Base-by-base conservation (phyloP, 352 stramenopile species). In the Stramenopiles sp. region DNA sequence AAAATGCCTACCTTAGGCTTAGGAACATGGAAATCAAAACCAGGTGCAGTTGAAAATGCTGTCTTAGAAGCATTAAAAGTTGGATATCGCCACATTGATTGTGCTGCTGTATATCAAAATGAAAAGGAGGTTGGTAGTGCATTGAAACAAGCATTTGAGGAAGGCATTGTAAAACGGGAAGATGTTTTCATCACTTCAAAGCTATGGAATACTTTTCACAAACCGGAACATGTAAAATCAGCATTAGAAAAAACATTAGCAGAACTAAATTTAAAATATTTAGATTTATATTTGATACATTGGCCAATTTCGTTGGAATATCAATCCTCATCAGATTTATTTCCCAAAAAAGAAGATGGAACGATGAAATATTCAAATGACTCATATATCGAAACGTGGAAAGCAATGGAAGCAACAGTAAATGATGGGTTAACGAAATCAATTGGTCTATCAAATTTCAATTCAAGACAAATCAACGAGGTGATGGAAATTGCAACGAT, bases 201-300 rank as follows among this genome's bases (percentile, higher is more conserved):
- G 78, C 76, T 83, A 6, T 86, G 74, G 88, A 78, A 63, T 1
- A 82, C 84, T 1, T 85, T 90, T 81, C 87, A 90, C 82, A 74
- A 80, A 13, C 83, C 83, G 7, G 83, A 90, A 78, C 82, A 93
- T 80, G 88, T 93, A 20, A 79, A 88, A 73, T 80, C 84, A 43
- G 87, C 86, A 1, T 78, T 87, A 30, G 78, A 83, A 78, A 88
- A 90, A 78, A 91, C 85, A 23, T 79, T 93, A 0, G 79, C 82
- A 33, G 85, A 92, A 79, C 81, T 94, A 29, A 20, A 82, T 30
- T 43, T 93, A 13, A 87, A 90, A 30, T 94, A 93, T 84, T 81
- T 94, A 74, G 89, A 94, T 81, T 80, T 92, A 1, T 92, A 90
- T 79, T 80, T 93, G 6, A 89, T 94, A 78, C 89, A 94, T 83